Evolutionary conservation across 371 early-diverging fungal species (phyloP).

Genomic region (Apophysomyces ossiformis): DNA sequence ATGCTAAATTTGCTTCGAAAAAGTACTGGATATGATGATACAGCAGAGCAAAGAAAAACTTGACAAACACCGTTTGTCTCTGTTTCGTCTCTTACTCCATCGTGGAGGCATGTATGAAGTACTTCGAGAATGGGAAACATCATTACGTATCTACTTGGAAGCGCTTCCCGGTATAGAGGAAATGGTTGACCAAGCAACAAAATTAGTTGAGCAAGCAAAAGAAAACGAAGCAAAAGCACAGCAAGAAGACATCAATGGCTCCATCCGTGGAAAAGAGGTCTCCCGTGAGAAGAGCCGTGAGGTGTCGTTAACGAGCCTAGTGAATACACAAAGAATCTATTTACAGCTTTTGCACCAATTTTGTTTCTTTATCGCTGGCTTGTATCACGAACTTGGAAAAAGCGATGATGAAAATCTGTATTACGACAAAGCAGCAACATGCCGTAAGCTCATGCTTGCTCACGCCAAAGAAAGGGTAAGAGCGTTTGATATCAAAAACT

Average conservation of each 20-base stretch:
- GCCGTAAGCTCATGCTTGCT: conserved; percentile 47
- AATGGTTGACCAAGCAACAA: conserved; percentile 12
- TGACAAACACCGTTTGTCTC: conserved; percentile 19
- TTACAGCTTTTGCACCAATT: conserved; percentile 59
- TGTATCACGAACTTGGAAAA: conserved; percentile 45
- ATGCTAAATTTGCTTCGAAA: background rate
- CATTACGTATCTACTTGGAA: conserved; percentile 22
- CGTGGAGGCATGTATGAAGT: conserved; percentile 45
- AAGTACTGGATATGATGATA: conserved; percentile 57
- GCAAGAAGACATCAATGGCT: background rate
- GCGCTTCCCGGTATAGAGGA: conserved; percentile 15
- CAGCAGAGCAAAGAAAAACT: conserved; percentile 36
- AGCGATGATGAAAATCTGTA: conserved; percentile 40
- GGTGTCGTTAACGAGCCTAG: background rate
- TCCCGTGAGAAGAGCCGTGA: background rate
- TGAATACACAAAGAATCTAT: conserved; percentile 7
- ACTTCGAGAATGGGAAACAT: conserved; percentile 19
- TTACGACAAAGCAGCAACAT: conserved; percentile 54
- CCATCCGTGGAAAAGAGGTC: background rate
- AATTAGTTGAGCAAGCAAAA: conserved; percentile 17
- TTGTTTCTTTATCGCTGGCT: conserved; percentile 64
- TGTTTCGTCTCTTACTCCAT: conserved; percentile 16
- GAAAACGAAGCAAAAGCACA: conserved; percentile 20
- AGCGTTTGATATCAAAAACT: background rate
- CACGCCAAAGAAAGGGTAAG: conserved; percentile 32